These are phyloP conservation scores for Naganishia vaughanmartiniae DNA, from an alignment of 768 basidiomycete genomes.

Conservation along the genomic window DNA sequence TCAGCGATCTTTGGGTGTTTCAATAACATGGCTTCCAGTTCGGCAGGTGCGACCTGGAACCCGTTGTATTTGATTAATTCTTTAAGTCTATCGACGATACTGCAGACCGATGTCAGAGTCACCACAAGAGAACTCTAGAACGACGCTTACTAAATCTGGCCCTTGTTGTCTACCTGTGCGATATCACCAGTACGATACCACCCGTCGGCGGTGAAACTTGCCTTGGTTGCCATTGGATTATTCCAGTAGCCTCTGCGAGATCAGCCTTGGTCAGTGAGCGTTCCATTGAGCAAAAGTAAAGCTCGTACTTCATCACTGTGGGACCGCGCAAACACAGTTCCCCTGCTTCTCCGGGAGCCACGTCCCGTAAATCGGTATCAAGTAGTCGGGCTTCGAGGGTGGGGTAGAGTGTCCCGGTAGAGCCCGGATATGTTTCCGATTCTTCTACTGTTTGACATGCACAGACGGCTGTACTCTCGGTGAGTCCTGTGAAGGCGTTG, in stretches of 20 bases:
- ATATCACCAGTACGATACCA: slow-evolving; percentile 93
- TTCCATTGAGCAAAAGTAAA: neutral
- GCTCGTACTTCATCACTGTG: slow-evolving; percentile 63
- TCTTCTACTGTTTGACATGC: slow-evolving; percentile 4
- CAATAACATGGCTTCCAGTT: slow-evolving; percentile 73
- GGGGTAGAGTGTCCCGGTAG: slow-evolving; percentile 66
- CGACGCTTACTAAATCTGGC: slow-evolving; percentile 57
- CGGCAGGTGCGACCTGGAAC: slow-evolving; percentile 83
- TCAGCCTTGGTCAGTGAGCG: neutral
- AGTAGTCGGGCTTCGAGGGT: slow-evolving; percentile 74
- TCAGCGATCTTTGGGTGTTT: slow-evolving; percentile 75
- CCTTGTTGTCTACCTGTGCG: slow-evolving; percentile 65
- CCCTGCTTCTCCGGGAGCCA: slow-evolving; percentile 60
- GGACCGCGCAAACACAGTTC: slow-evolving; percentile 81
- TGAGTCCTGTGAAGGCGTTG: neutral
- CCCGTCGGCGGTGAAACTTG: slow-evolving; percentile 66
- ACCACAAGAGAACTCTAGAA: neutral
- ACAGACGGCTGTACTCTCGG: slow-evolving; percentile 21
- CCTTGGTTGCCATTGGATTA: slow-evolving; percentile 66
- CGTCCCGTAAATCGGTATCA: slow-evolving; percentile 59
- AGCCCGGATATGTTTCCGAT: slow-evolving; percentile 58
- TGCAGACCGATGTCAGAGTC: neutral
- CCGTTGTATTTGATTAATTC: slow-evolving; percentile 61
- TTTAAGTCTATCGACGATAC: slow-evolving; percentile 52
- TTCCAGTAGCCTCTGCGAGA: slow-evolving; percentile 66